Percentiles rank a stretch among this genome's conserved stretches.
Conservation (phyloP, 2,329 filamentous ascomycete genomes). For the Orbilia quercus region DNA sequence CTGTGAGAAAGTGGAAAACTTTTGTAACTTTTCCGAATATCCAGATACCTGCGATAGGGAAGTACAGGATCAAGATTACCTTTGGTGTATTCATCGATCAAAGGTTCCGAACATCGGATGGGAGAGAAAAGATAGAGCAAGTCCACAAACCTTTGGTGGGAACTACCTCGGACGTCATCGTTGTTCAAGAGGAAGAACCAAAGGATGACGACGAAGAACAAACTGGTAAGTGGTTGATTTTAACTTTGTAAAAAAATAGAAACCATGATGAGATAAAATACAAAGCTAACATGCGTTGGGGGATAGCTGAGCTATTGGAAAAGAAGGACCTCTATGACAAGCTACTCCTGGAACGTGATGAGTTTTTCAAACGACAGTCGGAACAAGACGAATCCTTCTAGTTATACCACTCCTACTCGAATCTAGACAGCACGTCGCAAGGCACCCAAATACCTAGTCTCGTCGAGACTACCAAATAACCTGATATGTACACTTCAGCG, state of each 20-base stretch:
- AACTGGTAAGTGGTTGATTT: slow-evolving; percentile 33
- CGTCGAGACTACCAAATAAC: no score
- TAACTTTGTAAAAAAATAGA: neutral
- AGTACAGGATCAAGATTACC: slow-evolving; percentile 40
- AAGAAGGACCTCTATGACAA: slow-evolving; percentile 54
- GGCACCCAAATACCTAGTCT: neutral
- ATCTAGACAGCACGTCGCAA: neutral
- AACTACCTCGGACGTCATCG: slow-evolving; percentile 44
- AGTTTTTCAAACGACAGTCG: slow-evolving; percentile 43
- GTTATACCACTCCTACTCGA: neutral
- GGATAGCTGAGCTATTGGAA: slow-evolving; percentile 38
- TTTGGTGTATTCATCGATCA: slow-evolving; percentile 49
- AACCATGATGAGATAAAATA: neutral
- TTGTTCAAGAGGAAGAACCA: slow-evolving; percentile 48
- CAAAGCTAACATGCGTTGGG: slow-evolving; percentile 2
- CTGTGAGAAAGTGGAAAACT: slow-evolving; percentile 48
- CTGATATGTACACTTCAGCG: no score
- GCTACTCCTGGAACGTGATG: slow-evolving; percentile 37
- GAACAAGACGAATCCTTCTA: slow-evolving; percentile 39
- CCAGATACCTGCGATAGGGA: slow-evolving; percentile 37
- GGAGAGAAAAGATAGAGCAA: slow-evolving; percentile 37
- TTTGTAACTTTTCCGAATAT: slow-evolving; percentile 53
- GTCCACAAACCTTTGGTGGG: slow-evolving; percentile 35
- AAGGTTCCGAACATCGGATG: slow-evolving; percentile 32
- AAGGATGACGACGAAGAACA: slow-evolving; percentile 45